These are phyloP conservation scores for Ogataea nakhonphanomensis DNA, from an alignment of 805 yeast genomes.

Conservation along the genomic window DNA sequence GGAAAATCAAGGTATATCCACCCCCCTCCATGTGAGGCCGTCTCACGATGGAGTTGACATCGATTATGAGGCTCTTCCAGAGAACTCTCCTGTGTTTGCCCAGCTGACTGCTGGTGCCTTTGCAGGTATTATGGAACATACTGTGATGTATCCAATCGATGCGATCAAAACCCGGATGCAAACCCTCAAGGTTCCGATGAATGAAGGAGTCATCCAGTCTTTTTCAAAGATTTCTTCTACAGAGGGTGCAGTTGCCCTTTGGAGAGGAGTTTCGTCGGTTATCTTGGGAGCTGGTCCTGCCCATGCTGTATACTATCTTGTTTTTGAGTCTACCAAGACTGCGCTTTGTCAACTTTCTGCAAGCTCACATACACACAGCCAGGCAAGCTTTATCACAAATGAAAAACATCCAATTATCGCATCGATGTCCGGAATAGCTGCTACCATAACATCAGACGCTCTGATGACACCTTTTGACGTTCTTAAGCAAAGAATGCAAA, in stretches of 20 bases:
- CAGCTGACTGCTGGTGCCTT: slow-evolving; percentile 92
- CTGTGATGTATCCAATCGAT: slow-evolving; percentile 95
- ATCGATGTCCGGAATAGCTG: slow-evolving; percentile 84
- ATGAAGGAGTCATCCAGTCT: slow-evolving; percentile 55
- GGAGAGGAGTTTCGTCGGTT: slow-evolving; percentile 93
- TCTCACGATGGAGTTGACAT: slow-evolving; percentile 41
- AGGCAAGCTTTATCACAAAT: slow-evolving; percentile 47
- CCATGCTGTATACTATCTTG: slow-evolving; percentile 94
- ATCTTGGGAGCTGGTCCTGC: slow-evolving; percentile 99
- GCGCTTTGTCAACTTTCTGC: slow-evolving; percentile 38
- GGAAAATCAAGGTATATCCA: slow-evolving; percentile 6
- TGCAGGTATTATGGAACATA: slow-evolving; percentile 99
- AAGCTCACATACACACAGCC: slow-evolving; percentile 20
- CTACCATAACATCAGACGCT: slow-evolving; percentile 91
- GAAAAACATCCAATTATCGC: slow-evolving; percentile 80
- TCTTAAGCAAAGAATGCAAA: slow-evolving; percentile 92
- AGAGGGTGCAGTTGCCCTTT: slow-evolving; percentile 84
- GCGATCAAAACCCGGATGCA: slow-evolving; percentile 97
- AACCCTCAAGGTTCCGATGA: slow-evolving; percentile 35
- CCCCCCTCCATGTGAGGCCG: slow-evolving; percentile 7
- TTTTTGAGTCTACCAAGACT: slow-evolving; percentile 79
- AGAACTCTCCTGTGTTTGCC: slow-evolving; percentile 74
- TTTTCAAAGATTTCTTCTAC: slow-evolving; percentile 73
- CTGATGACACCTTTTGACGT: slow-evolving; percentile 98
- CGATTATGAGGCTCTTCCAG: slow-evolving; percentile 92